phyloP scores from a whole-genome alignment of 306 rosid species.

The Malus domestica region DNA sequence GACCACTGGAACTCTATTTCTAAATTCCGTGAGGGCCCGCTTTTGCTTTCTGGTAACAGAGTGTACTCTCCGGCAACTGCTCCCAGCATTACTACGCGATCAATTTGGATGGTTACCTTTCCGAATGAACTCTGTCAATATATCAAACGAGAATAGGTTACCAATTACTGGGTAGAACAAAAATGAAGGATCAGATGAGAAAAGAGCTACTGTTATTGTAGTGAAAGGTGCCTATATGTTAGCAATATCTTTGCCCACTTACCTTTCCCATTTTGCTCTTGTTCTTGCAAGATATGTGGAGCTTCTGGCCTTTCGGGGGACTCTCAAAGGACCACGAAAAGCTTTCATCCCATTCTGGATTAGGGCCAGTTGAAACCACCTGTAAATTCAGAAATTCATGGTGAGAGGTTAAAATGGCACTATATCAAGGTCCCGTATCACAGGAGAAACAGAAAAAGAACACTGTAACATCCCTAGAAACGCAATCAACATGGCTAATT shows the following conservation, averaged over 20 bases:
- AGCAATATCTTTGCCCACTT: neutral
- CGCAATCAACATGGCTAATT: neutral
- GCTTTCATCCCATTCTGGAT: slow-evolving; percentile 96
- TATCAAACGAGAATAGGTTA: slow-evolving; percentile 13
- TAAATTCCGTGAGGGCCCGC: slow-evolving; percentile 80
- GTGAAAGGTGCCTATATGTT: neutral
- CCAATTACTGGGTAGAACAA: neutral
- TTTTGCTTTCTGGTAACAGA: slow-evolving; percentile 84
- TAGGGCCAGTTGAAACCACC: slow-evolving; percentile 94
- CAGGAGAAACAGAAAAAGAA: neutral
- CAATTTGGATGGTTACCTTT: slow-evolving; percentile 95
- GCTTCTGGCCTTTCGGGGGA: slow-evolving; percentile 98
- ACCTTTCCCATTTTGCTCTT: slow-evolving; percentile 99
- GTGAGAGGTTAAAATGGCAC: neutral
- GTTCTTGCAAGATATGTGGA: slow-evolving; percentile 96
- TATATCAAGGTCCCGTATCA: neutral
- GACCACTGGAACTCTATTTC: slow-evolving; percentile 99
- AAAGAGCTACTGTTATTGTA: neutral
- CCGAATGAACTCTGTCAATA: slow-evolving; percentile 80
- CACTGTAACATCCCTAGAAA: neutral
- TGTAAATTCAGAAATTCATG: slow-evolving; percentile 27
- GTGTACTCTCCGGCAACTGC: slow-evolving; percentile 95
- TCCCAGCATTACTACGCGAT: slow-evolving; percentile 95
- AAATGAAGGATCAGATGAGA: neutral
- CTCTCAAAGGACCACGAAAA: slow-evolving; percentile 97